These are phyloP conservation scores for Sporormia fimetaria DNA, from an alignment of 495 filamentous ascomycete species.

Conservation along the genomic window DNA sequence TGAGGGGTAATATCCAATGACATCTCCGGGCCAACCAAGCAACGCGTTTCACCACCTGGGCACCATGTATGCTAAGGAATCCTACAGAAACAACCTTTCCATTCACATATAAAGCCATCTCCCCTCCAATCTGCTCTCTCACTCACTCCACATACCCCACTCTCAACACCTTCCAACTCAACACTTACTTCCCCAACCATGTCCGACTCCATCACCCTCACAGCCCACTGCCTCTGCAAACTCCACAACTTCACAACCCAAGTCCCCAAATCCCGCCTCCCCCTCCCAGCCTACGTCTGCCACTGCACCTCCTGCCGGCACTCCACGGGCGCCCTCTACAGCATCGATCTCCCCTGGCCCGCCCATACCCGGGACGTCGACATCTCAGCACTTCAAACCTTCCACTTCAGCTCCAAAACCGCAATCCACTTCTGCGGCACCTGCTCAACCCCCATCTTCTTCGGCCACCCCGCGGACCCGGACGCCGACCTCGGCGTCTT, in stretches of 20 bases:
- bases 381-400: slow-evolving; percentile 27
- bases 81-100: no score
- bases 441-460: slow-evolving; percentile 39
- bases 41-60: no score
- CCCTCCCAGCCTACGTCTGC: slow-evolving; percentile 28
- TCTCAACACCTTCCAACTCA: no score
- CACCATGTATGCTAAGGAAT: no score
- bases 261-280: slow-evolving; percentile 22
- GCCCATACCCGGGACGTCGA: slow-evolving; percentile 7
- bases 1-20: no score
- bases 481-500: slow-evolving; percentile 25
- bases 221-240: background rate
- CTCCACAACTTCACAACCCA: background rate
- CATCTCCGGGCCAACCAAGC: no score
- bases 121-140: no score
- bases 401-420: slow-evolving; percentile 28
- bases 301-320: slow-evolving; percentile 38
- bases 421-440: slow-evolving; percentile 37
- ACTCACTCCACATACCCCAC: no score
- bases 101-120: no score
- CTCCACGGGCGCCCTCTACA: slow-evolving; percentile 30
- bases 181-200: no score
- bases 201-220: slow-evolving; percentile 2
- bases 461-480: slow-evolving; percentile 11
- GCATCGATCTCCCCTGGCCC: slow-evolving; percentile 12